phyloP scores from a whole-genome alignment of 352 stramenopile species.

The Globisporangium emineosum region DNA sequence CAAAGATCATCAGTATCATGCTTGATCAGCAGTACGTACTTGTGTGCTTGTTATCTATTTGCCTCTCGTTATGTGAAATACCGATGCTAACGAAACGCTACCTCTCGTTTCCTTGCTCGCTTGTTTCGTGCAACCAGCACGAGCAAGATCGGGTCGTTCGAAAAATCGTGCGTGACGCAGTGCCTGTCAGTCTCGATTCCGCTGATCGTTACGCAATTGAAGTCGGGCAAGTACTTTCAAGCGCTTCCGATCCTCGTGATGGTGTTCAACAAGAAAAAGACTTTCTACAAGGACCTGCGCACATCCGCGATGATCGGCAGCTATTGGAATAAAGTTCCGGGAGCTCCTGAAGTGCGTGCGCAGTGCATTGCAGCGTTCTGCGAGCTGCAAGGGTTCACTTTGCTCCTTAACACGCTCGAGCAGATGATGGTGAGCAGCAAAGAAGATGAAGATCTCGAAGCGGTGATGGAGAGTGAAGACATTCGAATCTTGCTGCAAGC shows the following conservation, averaged over 20 bases:
- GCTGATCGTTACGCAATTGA: conserved; percentile 71
- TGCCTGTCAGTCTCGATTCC: conserved; percentile 64
- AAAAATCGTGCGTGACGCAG: conserved; percentile 86
- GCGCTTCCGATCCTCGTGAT: conserved; percentile 71
- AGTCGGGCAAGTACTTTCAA: conserved; percentile 60
- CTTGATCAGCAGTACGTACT: conserved; percentile 83
- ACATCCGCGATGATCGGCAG: conserved; percentile 86
- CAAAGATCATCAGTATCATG: conserved; percentile 87
- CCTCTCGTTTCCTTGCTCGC: neutral
- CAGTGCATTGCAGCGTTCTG: conserved; percentile 85
- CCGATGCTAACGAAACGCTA: neutral
- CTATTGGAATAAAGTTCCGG: conserved; percentile 87
- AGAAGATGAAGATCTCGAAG: conserved; percentile 40
- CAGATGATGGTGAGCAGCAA: conserved; percentile 52
- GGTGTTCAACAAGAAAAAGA: conserved; percentile 89
- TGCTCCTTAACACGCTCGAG: conserved; percentile 73
- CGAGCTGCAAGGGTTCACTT: conserved; percentile 73
- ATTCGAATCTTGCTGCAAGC: conserved; percentile 78
- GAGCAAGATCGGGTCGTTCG: conserved; percentile 83
- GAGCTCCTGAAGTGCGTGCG: conserved; percentile 73
- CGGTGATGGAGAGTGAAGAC: conserved; percentile 75
- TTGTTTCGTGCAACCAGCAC: conserved; percentile 32
- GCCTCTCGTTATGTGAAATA: neutral
- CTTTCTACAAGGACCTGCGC: conserved; percentile 87
- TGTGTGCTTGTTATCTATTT: conserved; percentile 8